These are phyloP conservation scores for Vitis hybrid DNA, from an alignment of 177 flowering plant species.

Conservation along the genomic window DNA sequence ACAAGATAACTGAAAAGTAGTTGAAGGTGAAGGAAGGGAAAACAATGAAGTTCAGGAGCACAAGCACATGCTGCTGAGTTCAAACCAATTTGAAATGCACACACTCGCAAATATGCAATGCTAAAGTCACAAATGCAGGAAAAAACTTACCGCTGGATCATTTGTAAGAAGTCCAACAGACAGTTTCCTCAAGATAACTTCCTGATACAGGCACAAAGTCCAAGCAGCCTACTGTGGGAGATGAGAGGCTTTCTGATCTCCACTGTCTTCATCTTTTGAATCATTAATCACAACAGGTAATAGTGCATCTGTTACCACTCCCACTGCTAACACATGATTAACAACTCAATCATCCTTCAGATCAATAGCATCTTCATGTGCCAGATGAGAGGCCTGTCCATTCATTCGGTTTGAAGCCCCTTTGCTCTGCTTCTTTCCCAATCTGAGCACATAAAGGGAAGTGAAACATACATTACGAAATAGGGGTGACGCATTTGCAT, in stretches of 20 bases:
- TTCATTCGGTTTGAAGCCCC: slow-evolving; percentile 2
- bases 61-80: no score
- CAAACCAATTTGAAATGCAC: background rate
- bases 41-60: no score
- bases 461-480: slow-evolving; percentile 15
- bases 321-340: background rate
- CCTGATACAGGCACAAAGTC: slow-evolving; percentile 19
- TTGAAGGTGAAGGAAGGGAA: no score
- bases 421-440: background rate
- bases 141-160: slow-evolving; percentile 23
- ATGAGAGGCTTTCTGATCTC: background rate
- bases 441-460: slow-evolving; percentile 5
- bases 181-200: slow-evolving; percentile 25
- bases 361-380: slow-evolving; percentile 21
- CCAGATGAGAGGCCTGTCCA: background rate
- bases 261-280: slow-evolving; percentile 54
- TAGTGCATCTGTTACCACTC: background rate
- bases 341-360: slow-evolving; percentile 32
- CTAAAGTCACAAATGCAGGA: slow-evolving; percentile 3
- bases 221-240: no score
- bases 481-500: slow-evolving; percentile 10
- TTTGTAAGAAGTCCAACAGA: slow-evolving; percentile 10
- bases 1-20: no score
- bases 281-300: slow-evolving; percentile 35
- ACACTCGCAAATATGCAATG: background rate